Evolutionary conservation across 1,284 basidiomycete species (phyloP), one percentile per base, ranked within the genome.

Genomic region (Sanghuangporus sanghuang): DNA sequence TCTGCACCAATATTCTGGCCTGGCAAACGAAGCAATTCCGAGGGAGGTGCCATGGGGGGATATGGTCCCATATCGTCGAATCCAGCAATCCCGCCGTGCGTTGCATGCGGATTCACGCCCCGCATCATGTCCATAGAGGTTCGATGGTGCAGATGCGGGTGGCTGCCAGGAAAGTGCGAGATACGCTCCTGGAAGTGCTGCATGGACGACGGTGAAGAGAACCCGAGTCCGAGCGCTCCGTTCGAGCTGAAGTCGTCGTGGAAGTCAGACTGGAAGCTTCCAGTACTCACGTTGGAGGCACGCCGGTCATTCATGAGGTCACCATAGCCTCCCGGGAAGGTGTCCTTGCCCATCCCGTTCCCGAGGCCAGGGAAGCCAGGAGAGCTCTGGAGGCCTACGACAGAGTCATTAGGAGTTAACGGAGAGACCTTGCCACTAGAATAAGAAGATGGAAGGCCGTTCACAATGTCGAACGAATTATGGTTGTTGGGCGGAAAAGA

Each of bases 351-450:
- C 66, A 76, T 72, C 11, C 73, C 74, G 66, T 71, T 72, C 61
- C 73, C 70, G 48, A 78, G 69, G 63, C 78, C 76, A 39, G 85
- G 77, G 68, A 85, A 87, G 27, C 75, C 77, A 32, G 81, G 74
- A 3, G 81, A 74, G 67, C 82, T 82, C 65, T 85, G 85, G 5
- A 88, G 77, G 60, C 76, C 75, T 62, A 84, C 58, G 49, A 63
- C 82, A 53, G 84, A 76, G 72, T 90, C 89, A 69, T 73, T 85
- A 46, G 87, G 88, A 5, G 86, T 87, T 54, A 89, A 78, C 0
- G 89, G 88, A 16, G 89, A 90, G 55, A 86, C 85, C 73, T 89
- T 89, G 66, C 86, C 87, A 64, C 84, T 86, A 74, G 79, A 81
- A 70, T 84, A 85, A 1, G 86, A 86, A 9, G 80, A 80, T 32